Evolutionary conservation across 148 eudicot genomes (phyloP), one percentile per base, ranked within the genome.

Genomic region (Fagopyrum esculentum): DNA sequence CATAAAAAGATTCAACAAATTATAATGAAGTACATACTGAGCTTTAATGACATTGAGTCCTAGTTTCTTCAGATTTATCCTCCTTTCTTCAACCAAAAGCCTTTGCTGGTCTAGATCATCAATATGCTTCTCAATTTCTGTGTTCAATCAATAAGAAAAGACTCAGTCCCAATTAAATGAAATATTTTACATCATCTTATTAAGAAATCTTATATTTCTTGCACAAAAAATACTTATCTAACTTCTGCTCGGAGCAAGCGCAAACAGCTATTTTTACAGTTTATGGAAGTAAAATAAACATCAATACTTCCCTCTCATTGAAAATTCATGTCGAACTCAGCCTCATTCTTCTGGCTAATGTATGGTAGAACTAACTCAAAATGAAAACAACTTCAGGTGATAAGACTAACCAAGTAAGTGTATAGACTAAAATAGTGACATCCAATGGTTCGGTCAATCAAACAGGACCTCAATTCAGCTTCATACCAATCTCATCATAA

Each of bases 221-320:
- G 47, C 55, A 46, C 15, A 76, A 22, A 7, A 78, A 78, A 82
- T 85, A 86, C 98, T 87, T 87, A 94, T 91, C 98, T 91, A 72
- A 95, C 87, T 77, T 95, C 89, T 78, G 89, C 87, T 43, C 76
- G 77, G 46, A 90, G 92, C 78, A 81, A 63, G 26, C 26, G 26
- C 26, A 22, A 22, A 22, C 26, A 22, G 0, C 26, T 22, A 22
- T 22, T 22, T 22, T 22, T 22, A 22, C 26, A 22, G 0, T 22
- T 22, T 22, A 22, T 22, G 26, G 26, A 22, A 22, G 26, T 22
- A 22, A 22, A 22, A 22, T 22, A 22, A 22, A 22, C 0, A 22
- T 22, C 26, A 22, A 22, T 22, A 22, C 26, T 22, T 22, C 26
- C 26, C 26, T 22, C 26, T 22, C 26, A 22, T 22, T 22, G 26